A percentile compares a stretch with the other conserved stretches of the same genome.
Conservation (phyloP, 2,329 filamentous ascomycete species). For the Hypoxylon sp. region DNA sequence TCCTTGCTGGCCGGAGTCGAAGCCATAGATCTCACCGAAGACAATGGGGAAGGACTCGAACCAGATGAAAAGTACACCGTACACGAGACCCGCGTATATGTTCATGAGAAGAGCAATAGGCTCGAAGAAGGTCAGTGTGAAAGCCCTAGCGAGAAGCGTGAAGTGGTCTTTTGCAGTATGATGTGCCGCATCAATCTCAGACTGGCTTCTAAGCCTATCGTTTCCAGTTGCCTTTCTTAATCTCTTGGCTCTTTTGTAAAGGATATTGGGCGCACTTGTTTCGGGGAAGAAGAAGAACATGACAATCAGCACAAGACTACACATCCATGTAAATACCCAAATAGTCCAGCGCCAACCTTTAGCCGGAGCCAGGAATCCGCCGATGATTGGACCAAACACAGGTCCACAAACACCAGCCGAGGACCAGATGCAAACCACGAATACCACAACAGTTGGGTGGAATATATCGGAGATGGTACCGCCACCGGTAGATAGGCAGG, state of each 20-base stretch:
- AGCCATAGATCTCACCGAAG: conserved; percentile 65
- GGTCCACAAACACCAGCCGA: conserved; percentile 60
- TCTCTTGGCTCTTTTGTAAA: conserved; percentile 66
- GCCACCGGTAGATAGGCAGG: conserved; percentile 51
- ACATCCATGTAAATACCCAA: conserved; percentile 66
- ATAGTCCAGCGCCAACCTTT: conserved; percentile 65
- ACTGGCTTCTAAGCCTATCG: conserved; percentile 67
- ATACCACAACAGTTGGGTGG: conserved; percentile 58
- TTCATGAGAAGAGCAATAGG: conserved; percentile 66
- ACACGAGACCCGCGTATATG: conserved; percentile 65
- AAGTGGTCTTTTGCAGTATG: conserved; percentile 64
- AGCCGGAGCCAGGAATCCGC: conserved; percentile 61
- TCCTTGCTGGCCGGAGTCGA: conserved; percentile 64
- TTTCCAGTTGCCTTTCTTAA: conserved; percentile 58
- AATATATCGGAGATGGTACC: conserved; percentile 52
- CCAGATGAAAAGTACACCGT: conserved; percentile 65
- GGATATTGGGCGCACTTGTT: conserved; percentile 67
- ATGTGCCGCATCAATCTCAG: conserved; percentile 63
- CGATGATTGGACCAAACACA: conserved; percentile 64
- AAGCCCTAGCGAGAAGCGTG: conserved; percentile 58
- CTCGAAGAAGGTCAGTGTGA: conserved; percentile 62
- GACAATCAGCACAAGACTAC: conserved; percentile 57
- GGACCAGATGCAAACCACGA: conserved; percentile 63
- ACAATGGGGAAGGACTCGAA: conserved; percentile 71
- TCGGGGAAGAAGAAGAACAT: conserved; percentile 69